Conservation (phyloP, 257 asterid species). For the Fraxinus americana region DNA sequence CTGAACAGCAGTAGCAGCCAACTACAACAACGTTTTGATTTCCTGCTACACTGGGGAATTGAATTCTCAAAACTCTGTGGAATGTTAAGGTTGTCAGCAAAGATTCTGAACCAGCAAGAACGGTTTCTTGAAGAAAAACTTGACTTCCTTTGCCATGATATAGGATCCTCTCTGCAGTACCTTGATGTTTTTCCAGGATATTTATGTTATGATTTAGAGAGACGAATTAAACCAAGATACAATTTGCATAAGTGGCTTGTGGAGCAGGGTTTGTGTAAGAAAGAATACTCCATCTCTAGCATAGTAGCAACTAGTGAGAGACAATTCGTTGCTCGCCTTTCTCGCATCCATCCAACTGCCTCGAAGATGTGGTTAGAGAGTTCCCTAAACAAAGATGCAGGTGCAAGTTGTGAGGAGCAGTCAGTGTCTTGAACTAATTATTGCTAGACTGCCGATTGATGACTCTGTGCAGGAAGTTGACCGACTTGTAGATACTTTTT, state of each 20-base stretch:
- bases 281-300: conserved; percentile 50
- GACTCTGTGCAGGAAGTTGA: background rate
- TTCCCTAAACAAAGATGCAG: conserved; percentile 18
- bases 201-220: conserved; percentile 60
- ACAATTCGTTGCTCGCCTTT: conserved; percentile 46
- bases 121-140: conserved; percentile 43
- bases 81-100: conserved; percentile 37
- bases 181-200: conserved; percentile 64
- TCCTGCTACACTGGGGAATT: conserved; percentile 51
- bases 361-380: conserved; percentile 46
- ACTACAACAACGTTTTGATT: conserved; percentile 55
- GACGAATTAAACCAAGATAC: conserved; percentile 64
- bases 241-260: conserved; percentile 55
- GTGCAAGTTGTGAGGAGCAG: background rate
- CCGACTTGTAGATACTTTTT: background rate
- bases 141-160: conserved; percentile 50
- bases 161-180: conserved; percentile 47
- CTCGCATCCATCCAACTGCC: conserved; percentile 48
- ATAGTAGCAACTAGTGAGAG: conserved; percentile 63
- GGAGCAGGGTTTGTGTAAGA: conserved; percentile 45
- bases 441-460: background rate
- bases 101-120: conserved; percentile 56
- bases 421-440: background rate
- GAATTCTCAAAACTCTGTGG: conserved; percentile 53
- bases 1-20: conserved; percentile 41